Conservation (phyloP, 129 eudicot species). For the Ambrosia trifida region DNA sequence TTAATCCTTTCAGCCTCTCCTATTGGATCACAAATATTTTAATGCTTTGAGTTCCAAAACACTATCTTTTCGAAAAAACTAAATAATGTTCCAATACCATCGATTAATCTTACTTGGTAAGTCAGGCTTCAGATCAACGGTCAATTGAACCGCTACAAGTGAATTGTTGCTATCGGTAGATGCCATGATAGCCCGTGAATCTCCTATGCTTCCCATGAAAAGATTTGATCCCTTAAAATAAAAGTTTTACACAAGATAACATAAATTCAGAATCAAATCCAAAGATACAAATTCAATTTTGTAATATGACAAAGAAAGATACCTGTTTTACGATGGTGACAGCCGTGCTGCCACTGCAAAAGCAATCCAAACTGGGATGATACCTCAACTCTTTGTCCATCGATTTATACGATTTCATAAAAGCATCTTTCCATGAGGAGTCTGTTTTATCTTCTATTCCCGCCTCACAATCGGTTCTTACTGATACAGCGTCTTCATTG, state of each 20-base stretch:
- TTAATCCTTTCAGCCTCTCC: slow-evolving; percentile 97
- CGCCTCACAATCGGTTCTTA: slow-evolving; percentile 57
- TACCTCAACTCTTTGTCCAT: slow-evolving; percentile 95
- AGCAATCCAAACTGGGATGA: slow-evolving; percentile 89
- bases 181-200: slow-evolving; percentile 36
- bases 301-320: slow-evolving; percentile 1
- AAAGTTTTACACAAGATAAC: slow-evolving; percentile 9
- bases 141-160: slow-evolving; percentile 28
- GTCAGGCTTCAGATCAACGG: slow-evolving; percentile 81
- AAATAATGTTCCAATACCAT: not conserved
- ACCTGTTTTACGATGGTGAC: slow-evolving; percentile 92
- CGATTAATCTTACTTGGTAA: slow-evolving; percentile 61
- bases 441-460: slow-evolving; percentile 55
- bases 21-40: slow-evolving; percentile 3
- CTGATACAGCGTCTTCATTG: slow-evolving; percentile 49
- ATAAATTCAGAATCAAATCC: slow-evolving; percentile 7
- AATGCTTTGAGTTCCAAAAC: not conserved
- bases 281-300: slow-evolving; percentile 5
- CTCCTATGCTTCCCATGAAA: slow-evolving; percentile 40
- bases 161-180: slow-evolving; percentile 32
- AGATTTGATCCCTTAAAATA: slow-evolving; percentile 32
- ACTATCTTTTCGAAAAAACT: not conserved
- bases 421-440: slow-evolving; percentile 77
- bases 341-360: slow-evolving; percentile 99
- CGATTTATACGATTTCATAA: slow-evolving; percentile 77